Conservation (phyloP, 2,329 filamentous ascomycete genomes). For the Penicillium occitanis region DNA sequence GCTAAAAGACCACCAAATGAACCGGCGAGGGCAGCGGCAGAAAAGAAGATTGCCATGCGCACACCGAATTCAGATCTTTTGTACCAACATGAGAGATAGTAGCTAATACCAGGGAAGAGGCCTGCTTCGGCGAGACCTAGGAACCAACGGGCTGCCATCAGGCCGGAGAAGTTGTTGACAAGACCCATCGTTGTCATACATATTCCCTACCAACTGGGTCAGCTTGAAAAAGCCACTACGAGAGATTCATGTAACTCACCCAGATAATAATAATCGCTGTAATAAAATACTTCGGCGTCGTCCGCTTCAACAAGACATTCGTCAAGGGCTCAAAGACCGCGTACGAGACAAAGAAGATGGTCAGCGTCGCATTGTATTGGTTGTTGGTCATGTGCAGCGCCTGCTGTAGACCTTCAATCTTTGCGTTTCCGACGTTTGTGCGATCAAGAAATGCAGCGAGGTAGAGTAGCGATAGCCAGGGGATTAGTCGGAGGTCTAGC, state of each 20-base stretch:
- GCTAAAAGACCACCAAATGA: slow-evolving; percentile 87
- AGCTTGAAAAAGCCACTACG: not conserved
- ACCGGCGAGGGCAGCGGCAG: slow-evolving; percentile 74
- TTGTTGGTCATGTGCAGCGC: slow-evolving; percentile 63
- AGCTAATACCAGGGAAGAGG: slow-evolving; percentile 71
- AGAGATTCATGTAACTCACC: slow-evolving; percentile 26
- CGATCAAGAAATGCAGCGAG: slow-evolving; percentile 45
- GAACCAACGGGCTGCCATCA: slow-evolving; percentile 51
- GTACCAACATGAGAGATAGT: slow-evolving; percentile 84
- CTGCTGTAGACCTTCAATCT: slow-evolving; percentile 56
- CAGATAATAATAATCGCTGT: slow-evolving; percentile 72
- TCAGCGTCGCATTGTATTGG: slow-evolving; percentile 72
- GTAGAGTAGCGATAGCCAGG: slow-evolving; percentile 50
- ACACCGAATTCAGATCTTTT: slow-evolving; percentile 74
- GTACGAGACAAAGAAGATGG: slow-evolving; percentile 87
- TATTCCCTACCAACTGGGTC: slow-evolving; percentile 36
- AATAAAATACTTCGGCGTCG: slow-evolving; percentile 75
- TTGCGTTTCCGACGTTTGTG: slow-evolving; percentile 76
- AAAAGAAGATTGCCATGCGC: slow-evolving; percentile 81
- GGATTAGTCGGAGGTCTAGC: slow-evolving; percentile 47
- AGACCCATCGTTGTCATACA: slow-evolving; percentile 49
- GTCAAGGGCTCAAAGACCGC: slow-evolving; percentile 71
- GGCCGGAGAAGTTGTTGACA: slow-evolving; percentile 47
- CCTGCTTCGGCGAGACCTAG: slow-evolving; percentile 44
- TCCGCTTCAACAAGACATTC: slow-evolving; percentile 75